Percentiles rank a stretch among this genome's conserved stretches.
These are phyloP conservation scores for Cytospora chrysosperma DNA, from an alignment of 2,329 filamentous ascomycete genomes.

Conservation along the genomic window DNA sequence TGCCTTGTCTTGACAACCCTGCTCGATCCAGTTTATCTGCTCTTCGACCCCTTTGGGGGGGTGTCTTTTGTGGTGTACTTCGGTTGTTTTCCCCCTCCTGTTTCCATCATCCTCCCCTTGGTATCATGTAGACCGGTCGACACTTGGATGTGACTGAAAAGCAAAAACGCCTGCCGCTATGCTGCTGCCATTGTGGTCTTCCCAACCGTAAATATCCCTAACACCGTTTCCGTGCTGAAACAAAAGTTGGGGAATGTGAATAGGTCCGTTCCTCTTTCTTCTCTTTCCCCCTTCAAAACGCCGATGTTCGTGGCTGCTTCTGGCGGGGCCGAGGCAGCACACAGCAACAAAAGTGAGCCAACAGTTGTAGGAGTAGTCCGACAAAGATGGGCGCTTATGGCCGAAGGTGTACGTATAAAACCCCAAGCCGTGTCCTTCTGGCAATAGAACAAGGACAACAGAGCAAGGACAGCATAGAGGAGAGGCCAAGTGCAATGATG, in stretches of 20 bases:
- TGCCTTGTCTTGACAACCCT: no score
- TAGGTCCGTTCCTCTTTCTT: neutral
- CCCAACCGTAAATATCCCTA: conserved; percentile 6
- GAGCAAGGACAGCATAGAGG: neutral
- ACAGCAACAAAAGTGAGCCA: neutral
- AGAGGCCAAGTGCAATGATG: neutral
- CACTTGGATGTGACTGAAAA: conserved; percentile 7
- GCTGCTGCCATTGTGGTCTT: conserved; percentile 8
- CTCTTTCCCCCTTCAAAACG: conserved; percentile 14
- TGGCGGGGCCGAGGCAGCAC: neutral
- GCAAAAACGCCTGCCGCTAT: conserved; percentile 24
- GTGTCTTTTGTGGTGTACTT: no score
- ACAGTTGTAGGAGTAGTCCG: neutral
- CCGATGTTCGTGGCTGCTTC: neutral
- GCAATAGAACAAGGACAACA: no score
- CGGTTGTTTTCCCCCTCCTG: neutral
- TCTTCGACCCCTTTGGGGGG: no score
- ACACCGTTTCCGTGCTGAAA: conserved; percentile 6
- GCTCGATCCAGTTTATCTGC: neutral
- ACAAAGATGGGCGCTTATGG: neutral
- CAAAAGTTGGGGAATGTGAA: neutral
- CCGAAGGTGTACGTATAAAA: neutral
- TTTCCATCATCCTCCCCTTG: neutral
- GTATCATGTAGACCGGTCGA: neutral
- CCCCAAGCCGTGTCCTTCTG: neutral